phyloP scores from a whole-genome alignment of 495 filamentous ascomycete species.

The Oleoguttula mirabilis region DNA sequence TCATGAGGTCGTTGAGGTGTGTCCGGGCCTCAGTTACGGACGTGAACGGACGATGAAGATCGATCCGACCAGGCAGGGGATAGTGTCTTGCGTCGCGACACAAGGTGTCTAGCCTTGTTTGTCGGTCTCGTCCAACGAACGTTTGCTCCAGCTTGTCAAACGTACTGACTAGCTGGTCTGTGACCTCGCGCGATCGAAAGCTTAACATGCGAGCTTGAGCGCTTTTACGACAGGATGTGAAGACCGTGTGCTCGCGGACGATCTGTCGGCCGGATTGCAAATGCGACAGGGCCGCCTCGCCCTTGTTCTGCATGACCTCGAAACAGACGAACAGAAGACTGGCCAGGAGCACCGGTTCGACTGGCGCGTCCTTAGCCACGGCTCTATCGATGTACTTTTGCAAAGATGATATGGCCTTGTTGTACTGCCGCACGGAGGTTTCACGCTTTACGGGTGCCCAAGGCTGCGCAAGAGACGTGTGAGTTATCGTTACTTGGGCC shows the following conservation, averaged over 20 bases:
- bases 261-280: neutral
- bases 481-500: neutral
- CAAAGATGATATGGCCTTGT: neutral
- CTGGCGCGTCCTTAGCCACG: neutral
- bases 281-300: neutral
- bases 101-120: too few species aligned
- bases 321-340: neutral
- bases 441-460: neutral
- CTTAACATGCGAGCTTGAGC: neutral
- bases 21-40: neutral
- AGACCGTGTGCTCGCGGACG: neutral
- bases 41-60: neutral
- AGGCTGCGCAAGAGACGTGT: neutral
- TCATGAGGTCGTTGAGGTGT: neutral
- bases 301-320: neutral
- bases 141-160: too few species aligned
- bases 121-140: too few species aligned
- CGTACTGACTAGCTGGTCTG: neutral
- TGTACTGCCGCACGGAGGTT: neutral
- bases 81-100: neutral
- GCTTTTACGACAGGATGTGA: too few species aligned
- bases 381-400: neutral
- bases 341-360: neutral
- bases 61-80: neutral
- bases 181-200: too few species aligned